Base-by-base conservation (phyloP, 352 stramenopile genomes). In the Phytopythium boreale region DNA sequence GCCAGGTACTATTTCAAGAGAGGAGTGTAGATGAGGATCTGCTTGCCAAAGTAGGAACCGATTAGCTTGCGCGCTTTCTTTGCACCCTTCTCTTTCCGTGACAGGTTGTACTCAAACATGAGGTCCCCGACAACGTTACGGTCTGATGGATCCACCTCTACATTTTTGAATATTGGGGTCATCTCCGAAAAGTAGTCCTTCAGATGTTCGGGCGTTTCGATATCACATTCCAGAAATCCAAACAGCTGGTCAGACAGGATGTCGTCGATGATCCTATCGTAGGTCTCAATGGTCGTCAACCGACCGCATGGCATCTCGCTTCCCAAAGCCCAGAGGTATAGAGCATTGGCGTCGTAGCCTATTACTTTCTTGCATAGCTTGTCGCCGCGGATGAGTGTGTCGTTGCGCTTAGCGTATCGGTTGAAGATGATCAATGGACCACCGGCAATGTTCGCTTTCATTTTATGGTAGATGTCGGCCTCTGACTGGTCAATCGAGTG, bases 91-190 rank as follows among this genome's bases (percentile, higher is more conserved):
- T 36, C 31, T 36, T 36, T 15, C 37, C 61, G n/a, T n/a, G n/a
- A n/a, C n/a, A n/a, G 12, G 24, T 74, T 75, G 51, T 71, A 62
- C 0, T 72, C 61, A 57, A 49, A 70, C 70, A 81, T 81, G 56
- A 72, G 63, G 1, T 70, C 22, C n/a, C 70, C 70, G 55, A 81
- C 67, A 4, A 76, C 19, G 15, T 59, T 19, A 59, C 67, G n/a
- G n/a, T n/a, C 50, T n/a, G 15, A 53, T 22, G 44, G 53, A 37
- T 76, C 65, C 44, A 78, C 74, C 19, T 62, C 24, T 2, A 46
- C 60, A 17, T 78, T 78, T n/a, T 81, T 81, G 34, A 78, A 81
- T 9, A 78, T 76, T 9, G 70, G 65, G 6, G 59, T 69, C 67
- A 78, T 78, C 41, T 81, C 70, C 55, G 17, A 59, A n/a, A 77